Evolutionary conservation across 2,329 filamentous ascomycete genomes (phyloP).

Genomic region (Colletotrichum cereale): DNA sequence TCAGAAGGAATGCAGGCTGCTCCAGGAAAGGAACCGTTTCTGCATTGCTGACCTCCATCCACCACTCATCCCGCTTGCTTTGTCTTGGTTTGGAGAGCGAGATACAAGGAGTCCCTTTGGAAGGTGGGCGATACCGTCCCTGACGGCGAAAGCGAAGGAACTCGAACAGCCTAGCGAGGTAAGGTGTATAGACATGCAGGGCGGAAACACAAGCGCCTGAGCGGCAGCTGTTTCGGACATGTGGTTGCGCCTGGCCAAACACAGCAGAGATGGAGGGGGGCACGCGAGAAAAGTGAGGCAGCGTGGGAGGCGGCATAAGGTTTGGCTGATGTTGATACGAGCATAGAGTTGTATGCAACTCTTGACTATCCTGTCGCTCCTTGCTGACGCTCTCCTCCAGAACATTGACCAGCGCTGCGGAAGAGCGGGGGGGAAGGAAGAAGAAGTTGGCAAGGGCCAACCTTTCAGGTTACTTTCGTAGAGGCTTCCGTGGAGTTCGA

Average conservation of each 20-base stretch:
- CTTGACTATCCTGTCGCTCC: slow-evolving; percentile 30
- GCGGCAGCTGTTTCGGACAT: slow-evolving; percentile 36
- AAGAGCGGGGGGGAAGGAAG: neutral
- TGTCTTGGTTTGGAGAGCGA: neutral
- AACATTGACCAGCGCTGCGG: neutral
- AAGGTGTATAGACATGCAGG: slow-evolving; percentile 26
- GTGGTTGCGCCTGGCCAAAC: slow-evolving; percentile 34
- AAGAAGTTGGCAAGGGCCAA: neutral
- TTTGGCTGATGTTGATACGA: slow-evolving; percentile 35
- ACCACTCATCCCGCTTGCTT: neutral
- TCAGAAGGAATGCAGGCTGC: slow-evolving; percentile 31
- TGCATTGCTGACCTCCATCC: slow-evolving; percentile 35
- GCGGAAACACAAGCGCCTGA: slow-evolving; percentile 38
- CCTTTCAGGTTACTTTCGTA: slow-evolving; percentile 3
- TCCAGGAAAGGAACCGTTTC: slow-evolving; percentile 16
- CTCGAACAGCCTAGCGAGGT: slow-evolving; percentile 23
- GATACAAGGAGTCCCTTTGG: slow-evolving; percentile 3
- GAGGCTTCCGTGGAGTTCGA: slow-evolving; percentile 5
- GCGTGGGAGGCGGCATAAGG: slow-evolving; percentile 14
- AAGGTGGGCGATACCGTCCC: slow-evolving; percentile 5
- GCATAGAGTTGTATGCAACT: slow-evolving; percentile 38
- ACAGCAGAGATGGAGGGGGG: slow-evolving; percentile 14
- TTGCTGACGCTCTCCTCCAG: neutral
- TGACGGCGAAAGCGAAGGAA: slow-evolving; percentile 24
- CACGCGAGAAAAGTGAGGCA: slow-evolving; percentile 32